phyloP scores from a whole-genome alignment of 495 filamentous ascomycete genomes.

The Penicillium argentinense region DNA sequence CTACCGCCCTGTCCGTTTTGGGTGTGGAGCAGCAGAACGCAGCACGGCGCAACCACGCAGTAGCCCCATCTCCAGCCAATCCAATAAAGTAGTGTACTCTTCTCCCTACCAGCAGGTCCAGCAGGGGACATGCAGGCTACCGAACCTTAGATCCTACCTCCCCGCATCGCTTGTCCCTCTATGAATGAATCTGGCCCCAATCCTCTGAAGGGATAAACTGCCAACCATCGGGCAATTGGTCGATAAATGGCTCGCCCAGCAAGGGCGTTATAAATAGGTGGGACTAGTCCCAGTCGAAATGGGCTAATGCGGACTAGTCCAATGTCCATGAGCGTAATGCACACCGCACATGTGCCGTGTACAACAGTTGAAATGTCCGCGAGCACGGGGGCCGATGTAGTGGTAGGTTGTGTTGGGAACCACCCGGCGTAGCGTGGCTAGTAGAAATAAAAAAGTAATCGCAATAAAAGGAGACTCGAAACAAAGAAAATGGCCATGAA shows the following conservation, averaged over 20 bases:
- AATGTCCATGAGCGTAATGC: conserved; percentile 6
- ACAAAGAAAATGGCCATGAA: neutral
- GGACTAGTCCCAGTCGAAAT: neutral
- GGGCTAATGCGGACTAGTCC: conserved; percentile 2
- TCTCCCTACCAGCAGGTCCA: no score
- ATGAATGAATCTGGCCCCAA: no score
- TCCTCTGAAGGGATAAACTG: no score
- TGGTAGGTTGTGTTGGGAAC: neutral
- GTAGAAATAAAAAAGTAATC: no score
- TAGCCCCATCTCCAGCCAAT: neutral
- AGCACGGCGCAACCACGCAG: neutral
- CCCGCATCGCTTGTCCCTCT: no score
- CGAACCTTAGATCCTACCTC: conserved; percentile 8
- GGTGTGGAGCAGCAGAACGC: conserved; percentile 4
- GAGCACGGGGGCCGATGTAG: no score
- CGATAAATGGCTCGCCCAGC: neutral
- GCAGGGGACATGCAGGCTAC: no score
- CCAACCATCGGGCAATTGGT: neutral
- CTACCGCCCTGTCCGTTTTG: neutral
- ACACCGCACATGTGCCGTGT: neutral
- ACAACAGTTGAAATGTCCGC: neutral
- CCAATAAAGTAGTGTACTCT: no score
- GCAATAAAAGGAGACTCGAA: neutral
- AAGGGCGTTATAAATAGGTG: conserved; percentile 14
- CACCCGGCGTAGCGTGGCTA: neutral